phyloP scores from a whole-genome alignment of 768 basidiomycete genomes.

The Psilocybe sp. region DNA sequence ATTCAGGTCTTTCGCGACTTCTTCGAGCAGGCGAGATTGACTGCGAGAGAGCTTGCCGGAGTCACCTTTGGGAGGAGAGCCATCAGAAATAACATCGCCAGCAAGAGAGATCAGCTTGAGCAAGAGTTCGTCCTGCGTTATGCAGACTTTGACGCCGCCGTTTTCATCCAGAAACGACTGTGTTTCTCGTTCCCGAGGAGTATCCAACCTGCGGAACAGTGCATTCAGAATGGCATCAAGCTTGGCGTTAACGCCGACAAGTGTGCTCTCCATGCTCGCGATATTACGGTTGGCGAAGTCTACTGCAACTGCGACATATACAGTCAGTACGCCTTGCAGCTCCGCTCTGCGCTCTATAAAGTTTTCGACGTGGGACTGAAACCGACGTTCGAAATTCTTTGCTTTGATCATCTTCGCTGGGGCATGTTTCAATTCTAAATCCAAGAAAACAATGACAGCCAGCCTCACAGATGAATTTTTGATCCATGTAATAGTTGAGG shows the following conservation, averaged over 20 bases:
- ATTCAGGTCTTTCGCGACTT: conserved; percentile 36
- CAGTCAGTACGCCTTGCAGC: conserved; percentile 31
- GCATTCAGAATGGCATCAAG: conserved; percentile 25
- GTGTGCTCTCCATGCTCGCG: conserved; percentile 13
- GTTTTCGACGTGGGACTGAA: conserved; percentile 26
- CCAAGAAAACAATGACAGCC: background rate
- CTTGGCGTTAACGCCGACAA: conserved; percentile 26
- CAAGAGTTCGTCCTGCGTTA: conserved; percentile 30
- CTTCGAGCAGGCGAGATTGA: conserved; percentile 29
- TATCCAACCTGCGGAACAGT: conserved; percentile 36
- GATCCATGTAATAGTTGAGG: conserved; percentile 46
- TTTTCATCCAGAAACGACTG: conserved; percentile 34
- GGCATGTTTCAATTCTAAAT: background rate
- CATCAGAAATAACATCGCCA: conserved; percentile 26
- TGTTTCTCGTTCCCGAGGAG: conserved; percentile 37
- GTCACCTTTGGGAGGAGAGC: conserved; percentile 20
- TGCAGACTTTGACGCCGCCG: conserved; percentile 34
- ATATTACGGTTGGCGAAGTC: conserved; percentile 32
- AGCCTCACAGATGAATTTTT: conserved; percentile 33
- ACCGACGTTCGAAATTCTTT: conserved; percentile 33
- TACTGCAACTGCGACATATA: conserved; percentile 36
- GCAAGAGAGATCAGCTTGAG: conserved; percentile 28
- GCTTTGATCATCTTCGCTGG: conserved; percentile 35
- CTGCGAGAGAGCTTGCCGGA: conserved; percentile 25
- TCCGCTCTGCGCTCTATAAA: conserved; percentile 34